Conservation (phyloP, 2,329 filamentous ascomycete genomes). For the Xylaria hypoxylon region DNA sequence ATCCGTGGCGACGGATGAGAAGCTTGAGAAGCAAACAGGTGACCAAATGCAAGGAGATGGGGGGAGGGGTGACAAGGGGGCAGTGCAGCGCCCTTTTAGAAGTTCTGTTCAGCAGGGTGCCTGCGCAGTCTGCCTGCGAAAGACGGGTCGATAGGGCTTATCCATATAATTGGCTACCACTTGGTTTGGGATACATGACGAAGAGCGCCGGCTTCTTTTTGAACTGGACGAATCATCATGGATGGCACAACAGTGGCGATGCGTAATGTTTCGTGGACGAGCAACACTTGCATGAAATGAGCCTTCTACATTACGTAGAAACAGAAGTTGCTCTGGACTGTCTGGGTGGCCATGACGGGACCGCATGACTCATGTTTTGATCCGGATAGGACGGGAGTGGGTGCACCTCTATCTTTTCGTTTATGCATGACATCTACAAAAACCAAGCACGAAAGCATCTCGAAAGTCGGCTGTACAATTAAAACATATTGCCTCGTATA, state of each 20-base stretch:
- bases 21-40: constrained; percentile 32
- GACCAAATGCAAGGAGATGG: constrained; percentile 17
- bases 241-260: constrained; percentile 9
- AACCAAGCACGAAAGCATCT: too few relatives aligned
- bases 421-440: not conserved
- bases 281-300: constrained; percentile 1
- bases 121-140: constrained; percentile 17
- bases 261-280: not conserved
- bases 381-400: not conserved
- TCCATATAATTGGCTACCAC: constrained; percentile 26
- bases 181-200: constrained; percentile 20
- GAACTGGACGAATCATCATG: constrained; percentile 20
- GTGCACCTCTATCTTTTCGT: not conserved
- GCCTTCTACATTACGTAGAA: constrained; percentile 9
- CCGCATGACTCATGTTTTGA: not conserved
- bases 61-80: constrained; percentile 19
- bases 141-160: constrained; percentile 23
- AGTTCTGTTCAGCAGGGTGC: constrained; percentile 9
- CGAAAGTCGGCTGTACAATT: too few relatives aligned
- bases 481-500: too few relatives aligned
- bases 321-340: too few relatives aligned
- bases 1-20: constrained; percentile 32
- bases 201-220: not conserved
- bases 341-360: constrained; percentile 6
- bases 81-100: constrained; percentile 31